phyloP scores from a whole-genome alignment of 495 filamentous ascomycete species.

The Penicillium silybi region DNA sequence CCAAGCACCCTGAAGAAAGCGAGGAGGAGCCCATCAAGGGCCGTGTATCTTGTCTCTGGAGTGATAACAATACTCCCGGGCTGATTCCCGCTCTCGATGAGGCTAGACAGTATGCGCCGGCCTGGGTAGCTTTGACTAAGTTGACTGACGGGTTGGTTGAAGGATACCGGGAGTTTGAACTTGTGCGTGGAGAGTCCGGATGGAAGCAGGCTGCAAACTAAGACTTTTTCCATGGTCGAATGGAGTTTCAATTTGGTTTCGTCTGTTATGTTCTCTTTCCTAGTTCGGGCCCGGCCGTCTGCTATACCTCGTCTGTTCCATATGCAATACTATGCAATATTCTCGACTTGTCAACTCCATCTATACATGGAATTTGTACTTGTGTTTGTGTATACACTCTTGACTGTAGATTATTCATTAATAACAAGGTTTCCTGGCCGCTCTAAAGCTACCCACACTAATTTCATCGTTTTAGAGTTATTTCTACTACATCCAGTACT shows the following conservation, averaged over 20 bases:
- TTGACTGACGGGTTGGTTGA: slow-evolving; percentile 76
- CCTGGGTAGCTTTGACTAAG: slow-evolving; percentile 76
- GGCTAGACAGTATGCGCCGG: slow-evolving; percentile 65
- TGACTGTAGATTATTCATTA: too few species aligned
- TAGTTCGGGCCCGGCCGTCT: not conserved
- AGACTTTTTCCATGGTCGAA: not conserved
- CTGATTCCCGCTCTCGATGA: slow-evolving; percentile 86
- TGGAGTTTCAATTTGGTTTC: not conserved
- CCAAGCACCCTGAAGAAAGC: slow-evolving; percentile 24
- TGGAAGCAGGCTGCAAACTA: not conserved
- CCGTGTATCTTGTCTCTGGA: slow-evolving; percentile 78
- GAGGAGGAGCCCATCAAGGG: slow-evolving; percentile 55
- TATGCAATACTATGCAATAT: not conserved
- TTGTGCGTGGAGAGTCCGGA: slow-evolving; percentile 18
- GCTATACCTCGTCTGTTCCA: not conserved
- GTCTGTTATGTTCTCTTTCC: not conserved
- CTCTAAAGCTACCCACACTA: too few species aligned
- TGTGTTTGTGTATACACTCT: too few species aligned
- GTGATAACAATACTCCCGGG: slow-evolving; percentile 68
- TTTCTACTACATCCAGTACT: too few species aligned
- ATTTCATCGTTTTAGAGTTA: too few species aligned
- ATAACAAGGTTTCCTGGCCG: too few species aligned
- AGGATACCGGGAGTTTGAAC: slow-evolving; percentile 56
- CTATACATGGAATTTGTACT: not conserved
- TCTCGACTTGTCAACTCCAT: not conserved